These are phyloP conservation scores for Xylaria telfairii DNA, from an alignment of 495 filamentous ascomycete species.

Conservation along the genomic window DNA sequence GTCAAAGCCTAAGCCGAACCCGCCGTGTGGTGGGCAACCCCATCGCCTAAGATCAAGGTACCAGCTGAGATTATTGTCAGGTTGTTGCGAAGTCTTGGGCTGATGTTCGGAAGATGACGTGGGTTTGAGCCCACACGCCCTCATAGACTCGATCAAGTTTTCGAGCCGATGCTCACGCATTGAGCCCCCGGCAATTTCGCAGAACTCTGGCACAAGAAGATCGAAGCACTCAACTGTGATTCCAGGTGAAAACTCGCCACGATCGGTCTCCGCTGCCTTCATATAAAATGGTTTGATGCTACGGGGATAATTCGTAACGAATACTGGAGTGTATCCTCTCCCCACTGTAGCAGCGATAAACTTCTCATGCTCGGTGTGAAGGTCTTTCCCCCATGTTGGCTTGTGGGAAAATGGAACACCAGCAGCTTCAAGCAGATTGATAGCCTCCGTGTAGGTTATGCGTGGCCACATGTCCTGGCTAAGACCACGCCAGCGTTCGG, in stretches of 20 bases:
- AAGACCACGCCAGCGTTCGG: conserved; percentile 74
- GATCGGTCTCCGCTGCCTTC: conserved; percentile 41
- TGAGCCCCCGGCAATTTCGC: conserved; percentile 91
- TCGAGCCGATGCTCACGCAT: conserved; percentile 87
- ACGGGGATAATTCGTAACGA: conserved; percentile 90
- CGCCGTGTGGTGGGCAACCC: conserved; percentile 94
- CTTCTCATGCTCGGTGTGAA: conserved; percentile 93
- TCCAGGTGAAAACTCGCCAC: conserved; percentile 29
- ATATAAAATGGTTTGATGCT: conserved; percentile 96
- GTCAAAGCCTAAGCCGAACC: conserved; percentile 95
- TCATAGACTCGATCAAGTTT: conserved; percentile 76
- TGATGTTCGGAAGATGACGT: conserved; percentile 13
- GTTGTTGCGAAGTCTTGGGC: conserved; percentile 23
- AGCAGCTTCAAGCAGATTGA: conserved; percentile 69
- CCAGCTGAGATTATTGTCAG: conserved; percentile 73
- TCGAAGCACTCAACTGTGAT: conserved; percentile 93
- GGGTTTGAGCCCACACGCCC: conserved; percentile 52
- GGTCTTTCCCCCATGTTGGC: conserved; percentile 73
- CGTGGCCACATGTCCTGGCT: conserved; percentile 71
- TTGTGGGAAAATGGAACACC: conserved; percentile 66
- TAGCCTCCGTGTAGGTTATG: conserved; percentile 83
- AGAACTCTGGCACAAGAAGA: conserved; percentile 85
- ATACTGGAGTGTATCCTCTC: conserved; percentile 66
- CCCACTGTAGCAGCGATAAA: conserved; percentile 79
- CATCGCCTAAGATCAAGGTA: conserved; percentile 94